Base-by-base conservation (phyloP, 108 stramenopile species). In the Nitzschia sp. region DNA sequence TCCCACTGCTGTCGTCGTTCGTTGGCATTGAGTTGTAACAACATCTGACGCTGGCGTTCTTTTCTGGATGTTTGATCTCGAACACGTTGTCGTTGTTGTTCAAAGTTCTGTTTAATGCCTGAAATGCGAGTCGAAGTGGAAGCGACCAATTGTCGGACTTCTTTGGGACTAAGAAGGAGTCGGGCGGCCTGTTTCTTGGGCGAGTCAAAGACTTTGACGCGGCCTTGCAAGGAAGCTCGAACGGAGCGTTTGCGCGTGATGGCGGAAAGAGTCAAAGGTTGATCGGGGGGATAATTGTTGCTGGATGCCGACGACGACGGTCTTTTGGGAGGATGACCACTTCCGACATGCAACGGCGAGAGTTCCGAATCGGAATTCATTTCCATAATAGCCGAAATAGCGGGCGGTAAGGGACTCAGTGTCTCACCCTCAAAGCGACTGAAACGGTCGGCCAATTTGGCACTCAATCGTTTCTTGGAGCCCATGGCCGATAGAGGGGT, bases 131-230 rank as follows among this genome's bases (percentile, higher is more conserved):
- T 67, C 52, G 8, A 26, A 3, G 67, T 55, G 0, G 55, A 19
- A 30, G 45, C 36, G 33, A 70, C 58, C 8, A 70, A 32, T 48
- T 47, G 34, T 19, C 36, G 47, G 47, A 70, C 69, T 48, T 70
- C 69, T 36, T 48, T 21, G 3, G 69, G 69, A 52, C 48, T 70
- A 1, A 60, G 31, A 30, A 70, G 32, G 21, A 58, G 58, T 59
- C 27, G 9, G n/a, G 21, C 23, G 50, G 5, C 5, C 30, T 56
- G 55, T 15, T 15, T 32, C 17, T 56, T 56, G 55, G 55, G 55
- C 3, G 55, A 29, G 30, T 56, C 55, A 31, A 56, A 56, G 23
- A 32, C 55, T n/a, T 56, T 56, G 55, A 56, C 55, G 4, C 23
- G 55, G 8, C 55, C 55, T 4, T 16, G 13, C 9, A 56, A n/a